Evolutionary conservation across 225 moss, liverwort and hornwort species (phyloP).

Genomic region (Climacium dendroides): DNA sequence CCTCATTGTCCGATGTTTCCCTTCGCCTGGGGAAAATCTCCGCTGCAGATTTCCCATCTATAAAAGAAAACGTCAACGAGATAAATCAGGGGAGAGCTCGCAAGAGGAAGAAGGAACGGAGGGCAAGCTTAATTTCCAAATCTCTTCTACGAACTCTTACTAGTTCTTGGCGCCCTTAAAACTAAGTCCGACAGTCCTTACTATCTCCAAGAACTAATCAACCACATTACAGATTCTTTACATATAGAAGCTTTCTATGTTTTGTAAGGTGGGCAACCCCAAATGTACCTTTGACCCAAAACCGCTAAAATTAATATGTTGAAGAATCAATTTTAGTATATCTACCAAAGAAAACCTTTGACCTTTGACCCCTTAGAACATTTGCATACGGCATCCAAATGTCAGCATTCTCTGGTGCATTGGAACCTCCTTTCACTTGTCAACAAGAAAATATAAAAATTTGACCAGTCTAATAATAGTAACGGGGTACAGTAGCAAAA

Average conservation of each 20-base stretch:
- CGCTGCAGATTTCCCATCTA: neutral
- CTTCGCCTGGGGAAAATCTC: neutral
- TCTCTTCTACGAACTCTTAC: neutral
- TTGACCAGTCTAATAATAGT: neutral
- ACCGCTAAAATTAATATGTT: too few species aligned
- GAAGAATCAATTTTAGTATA: neutral
- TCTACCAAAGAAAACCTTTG: neutral
- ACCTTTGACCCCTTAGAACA: neutral
- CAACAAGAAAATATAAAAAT: neutral
- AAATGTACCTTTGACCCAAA: neutral
- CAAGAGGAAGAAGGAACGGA: neutral
- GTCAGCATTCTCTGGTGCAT: neutral
- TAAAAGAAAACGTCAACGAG: neutral
- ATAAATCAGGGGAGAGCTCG: neutral
- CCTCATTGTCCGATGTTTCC: neutral
- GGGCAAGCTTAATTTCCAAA: neutral
- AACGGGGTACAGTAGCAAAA: neutral
- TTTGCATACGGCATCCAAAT: neutral
- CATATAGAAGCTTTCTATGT: neutral
- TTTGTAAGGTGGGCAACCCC: neutral
- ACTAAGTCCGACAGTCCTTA: neutral
- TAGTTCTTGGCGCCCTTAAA: neutral
- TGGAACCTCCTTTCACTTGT: neutral
- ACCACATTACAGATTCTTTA: neutral
- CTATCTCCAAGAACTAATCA: neutral